These are phyloP conservation scores for Hypoxylon sp. DNA, from an alignment of 2,329 filamentous ascomycete genomes.

Conservation along the genomic window DNA sequence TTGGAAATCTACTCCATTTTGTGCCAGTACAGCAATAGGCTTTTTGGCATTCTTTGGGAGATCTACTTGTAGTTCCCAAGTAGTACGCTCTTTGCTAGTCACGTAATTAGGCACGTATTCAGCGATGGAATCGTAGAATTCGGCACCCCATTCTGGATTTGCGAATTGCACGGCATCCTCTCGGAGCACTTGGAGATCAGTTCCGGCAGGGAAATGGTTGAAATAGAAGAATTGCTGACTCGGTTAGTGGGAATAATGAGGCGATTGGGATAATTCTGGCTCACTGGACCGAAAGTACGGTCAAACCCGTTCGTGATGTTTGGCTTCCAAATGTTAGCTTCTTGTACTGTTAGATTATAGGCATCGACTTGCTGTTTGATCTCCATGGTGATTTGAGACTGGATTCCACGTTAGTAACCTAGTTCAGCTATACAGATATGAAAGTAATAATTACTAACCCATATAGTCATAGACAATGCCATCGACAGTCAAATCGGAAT, in stretches of 20 bases:
- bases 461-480: conserved; percentile 77
- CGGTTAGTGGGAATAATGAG: conserved; percentile 21
- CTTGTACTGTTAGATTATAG: background rate
- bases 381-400: conserved; percentile 74
- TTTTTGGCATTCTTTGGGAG: conserved; percentile 67
- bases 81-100: conserved; percentile 65
- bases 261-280: conserved; percentile 29
- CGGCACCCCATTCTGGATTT: conserved; percentile 67
- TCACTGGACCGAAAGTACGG: conserved; percentile 70
- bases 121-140: conserved; percentile 76
- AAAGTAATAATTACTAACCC: conserved; percentile 43
- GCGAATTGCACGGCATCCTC: conserved; percentile 68
- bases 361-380: conserved; percentile 60
- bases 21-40: conserved; percentile 69
- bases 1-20: conserved; percentile 68
- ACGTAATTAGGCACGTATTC: conserved; percentile 72
- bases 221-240: conserved; percentile 71
- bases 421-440: background rate
- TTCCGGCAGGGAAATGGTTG: conserved; percentile 67
- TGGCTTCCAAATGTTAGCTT: conserved; percentile 55
- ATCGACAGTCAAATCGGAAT: conserved; percentile 74
- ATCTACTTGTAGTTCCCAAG: conserved; percentile 64
- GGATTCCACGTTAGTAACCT: conserved; percentile 43
- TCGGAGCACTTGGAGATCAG: conserved; percentile 63
- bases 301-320: conserved; percentile 77